Conservation (phyloP, 2,329 filamentous ascomycete genomes). For the Seiridium cupressi region DNA sequence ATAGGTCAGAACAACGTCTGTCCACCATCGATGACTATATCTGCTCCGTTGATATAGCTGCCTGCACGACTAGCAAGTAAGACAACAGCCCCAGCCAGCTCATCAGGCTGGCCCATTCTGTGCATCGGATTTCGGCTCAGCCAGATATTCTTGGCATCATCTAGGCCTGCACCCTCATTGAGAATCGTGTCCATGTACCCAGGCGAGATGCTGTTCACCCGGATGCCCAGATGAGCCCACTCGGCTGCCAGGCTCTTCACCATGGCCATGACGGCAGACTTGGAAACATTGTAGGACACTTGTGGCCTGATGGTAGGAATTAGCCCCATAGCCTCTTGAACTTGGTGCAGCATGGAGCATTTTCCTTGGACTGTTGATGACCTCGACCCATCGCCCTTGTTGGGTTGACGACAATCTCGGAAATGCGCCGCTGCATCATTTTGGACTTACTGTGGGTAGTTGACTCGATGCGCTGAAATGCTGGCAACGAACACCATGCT, state of each 20-base stretch:
- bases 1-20: slow-evolving; percentile 25
- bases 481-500: slow-evolving; percentile 66
- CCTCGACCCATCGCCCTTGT: too few relatives aligned
- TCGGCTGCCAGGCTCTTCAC: slow-evolving; percentile 68
- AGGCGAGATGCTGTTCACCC: slow-evolving; percentile 68
- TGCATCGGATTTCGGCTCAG: slow-evolving; percentile 51
- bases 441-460: slow-evolving; percentile 56
- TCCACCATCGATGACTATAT: slow-evolving; percentile 65
- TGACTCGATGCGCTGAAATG: slow-evolving; percentile 67
- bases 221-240: slow-evolving; percentile 69
- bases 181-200: slow-evolving; percentile 78
- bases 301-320: slow-evolving; percentile 46
- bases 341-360: not conserved
- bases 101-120: slow-evolving; percentile 62
- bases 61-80: slow-evolving; percentile 59
- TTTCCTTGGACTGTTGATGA: too few relatives aligned
- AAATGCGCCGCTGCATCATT: not conserved
- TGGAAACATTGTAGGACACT: slow-evolving; percentile 69
- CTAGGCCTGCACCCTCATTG: slow-evolving; percentile 63
- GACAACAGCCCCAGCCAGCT: slow-evolving; percentile 62
- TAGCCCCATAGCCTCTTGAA: not conserved
- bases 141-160: slow-evolving; percentile 54
- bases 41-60: slow-evolving; percentile 66
- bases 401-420: too few relatives aligned
- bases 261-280: slow-evolving; percentile 63